phyloP scores from a whole-genome alignment of 2,329 filamentous ascomycete genomes.

The Sarocladium strictum region DNA sequence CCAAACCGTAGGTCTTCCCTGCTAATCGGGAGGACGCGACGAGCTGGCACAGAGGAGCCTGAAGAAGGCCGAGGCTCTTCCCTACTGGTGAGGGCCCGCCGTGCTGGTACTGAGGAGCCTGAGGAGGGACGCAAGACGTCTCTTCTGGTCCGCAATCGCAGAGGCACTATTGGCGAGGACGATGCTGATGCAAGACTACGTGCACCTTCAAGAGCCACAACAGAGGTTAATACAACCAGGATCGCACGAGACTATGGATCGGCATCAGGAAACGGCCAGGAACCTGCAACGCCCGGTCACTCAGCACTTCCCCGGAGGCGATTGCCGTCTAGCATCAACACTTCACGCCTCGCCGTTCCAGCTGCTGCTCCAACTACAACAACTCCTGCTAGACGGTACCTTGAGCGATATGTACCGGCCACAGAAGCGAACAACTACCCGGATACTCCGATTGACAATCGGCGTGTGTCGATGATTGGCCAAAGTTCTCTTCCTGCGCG shows the following conservation, averaged over 20 bases:
- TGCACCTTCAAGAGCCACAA: slow-evolving; percentile 53
- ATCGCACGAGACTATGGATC: slow-evolving; percentile 19
- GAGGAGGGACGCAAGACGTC: slow-evolving; percentile 40
- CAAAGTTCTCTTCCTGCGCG: slow-evolving; percentile 20
- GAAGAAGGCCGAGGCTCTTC: slow-evolving; percentile 40
- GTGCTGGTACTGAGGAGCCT: slow-evolving; percentile 40
- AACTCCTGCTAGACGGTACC: slow-evolving; percentile 38
- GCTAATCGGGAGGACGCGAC: slow-evolving; percentile 37
- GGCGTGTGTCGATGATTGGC: slow-evolving; percentile 9
- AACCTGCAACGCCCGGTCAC: slow-evolving; percentile 28
- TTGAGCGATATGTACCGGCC: slow-evolving; percentile 39
- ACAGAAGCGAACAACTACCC: slow-evolving; percentile 27
- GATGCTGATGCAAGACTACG: slow-evolving; percentile 46
- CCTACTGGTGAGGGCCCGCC: slow-evolving; percentile 39
- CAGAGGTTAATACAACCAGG: slow-evolving; percentile 42
- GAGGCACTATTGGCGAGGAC: slow-evolving; percentile 40
- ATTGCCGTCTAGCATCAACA: slow-evolving; percentile 40
- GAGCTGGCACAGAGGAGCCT: slow-evolving; percentile 43
- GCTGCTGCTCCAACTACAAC: slow-evolving; percentile 24
- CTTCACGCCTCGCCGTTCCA: slow-evolving; percentile 38
- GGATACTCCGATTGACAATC: slow-evolving; percentile 20
- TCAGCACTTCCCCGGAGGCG: slow-evolving; percentile 49
- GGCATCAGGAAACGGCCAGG: slow-evolving; percentile 15
- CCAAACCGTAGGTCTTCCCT: slow-evolving; percentile 47
- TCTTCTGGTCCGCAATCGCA: slow-evolving; percentile 38